Evolutionary conservation across 2,329 filamentous ascomycete genomes (phyloP).

Genomic region (Coccinonectria pachysandricola): DNA sequence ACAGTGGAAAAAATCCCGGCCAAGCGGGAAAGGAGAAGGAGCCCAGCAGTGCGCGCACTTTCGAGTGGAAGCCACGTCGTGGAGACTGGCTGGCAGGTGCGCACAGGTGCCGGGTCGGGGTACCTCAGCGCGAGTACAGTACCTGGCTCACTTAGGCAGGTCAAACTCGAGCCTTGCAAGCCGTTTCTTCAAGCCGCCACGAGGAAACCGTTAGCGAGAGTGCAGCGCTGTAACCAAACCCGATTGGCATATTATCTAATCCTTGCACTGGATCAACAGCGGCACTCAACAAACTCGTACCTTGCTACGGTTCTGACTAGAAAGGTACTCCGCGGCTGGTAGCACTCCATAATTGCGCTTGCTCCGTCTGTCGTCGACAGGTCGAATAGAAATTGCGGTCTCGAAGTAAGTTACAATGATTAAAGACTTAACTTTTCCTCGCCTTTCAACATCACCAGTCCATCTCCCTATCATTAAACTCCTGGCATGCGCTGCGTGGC

Average conservation of each 20-base stretch:
- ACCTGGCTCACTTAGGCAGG: background rate
- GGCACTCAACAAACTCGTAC: too few relatives aligned
- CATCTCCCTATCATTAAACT: too few relatives aligned
- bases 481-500: too few relatives aligned
- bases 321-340: too few relatives aligned
- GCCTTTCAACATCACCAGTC: too few relatives aligned
- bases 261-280: too few relatives aligned
- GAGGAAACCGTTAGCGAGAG: slow-evolving; percentile 2
- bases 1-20: slow-evolving; percentile 19
- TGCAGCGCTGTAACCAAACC: background rate
- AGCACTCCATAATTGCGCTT: too few relatives aligned
- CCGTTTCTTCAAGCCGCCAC: slow-evolving; percentile 3
- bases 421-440: too few relatives aligned
- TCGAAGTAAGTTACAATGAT: too few relatives aligned
- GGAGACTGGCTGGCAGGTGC: slow-evolving; percentile 11
- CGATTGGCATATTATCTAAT: background rate
- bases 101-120: slow-evolving; percentile 12
- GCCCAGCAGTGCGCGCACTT: slow-evolving; percentile 18
- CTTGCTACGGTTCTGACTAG: too few relatives aligned
- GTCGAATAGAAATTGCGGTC: too few relatives aligned
- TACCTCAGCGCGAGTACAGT: slow-evolving; percentile 7
- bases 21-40: slow-evolving; percentile 17
- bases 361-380: too few relatives aligned
- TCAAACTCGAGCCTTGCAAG: slow-evolving; percentile 3
- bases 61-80: slow-evolving; percentile 18